A percentile compares a stretch with the other conserved stretches of the same genome.
phyloP scores from a whole-genome alignment of 805 yeast species.

The Starmerella vitae region DNA sequence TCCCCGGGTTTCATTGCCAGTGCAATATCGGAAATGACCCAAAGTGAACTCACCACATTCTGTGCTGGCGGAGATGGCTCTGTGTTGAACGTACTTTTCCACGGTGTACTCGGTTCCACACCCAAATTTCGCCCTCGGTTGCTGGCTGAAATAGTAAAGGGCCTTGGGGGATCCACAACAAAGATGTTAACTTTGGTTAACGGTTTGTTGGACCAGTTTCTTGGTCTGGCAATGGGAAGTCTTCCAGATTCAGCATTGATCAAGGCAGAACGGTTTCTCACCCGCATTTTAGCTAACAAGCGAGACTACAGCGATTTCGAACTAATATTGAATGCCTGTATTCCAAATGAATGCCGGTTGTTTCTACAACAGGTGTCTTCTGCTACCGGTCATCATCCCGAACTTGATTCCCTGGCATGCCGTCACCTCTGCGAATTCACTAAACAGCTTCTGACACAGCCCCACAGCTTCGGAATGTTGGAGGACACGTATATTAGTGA shows the following conservation, averaged over 20 bases:
- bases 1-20: conserved; percentile 28
- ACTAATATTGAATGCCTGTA: conserved; percentile 1
- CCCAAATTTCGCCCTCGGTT: conserved; percentile 20
- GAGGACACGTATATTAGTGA: conserved; percentile 6
- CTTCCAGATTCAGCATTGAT: neutral
- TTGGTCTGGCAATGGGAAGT: conserved; percentile 7
- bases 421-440: neutral
- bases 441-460: conserved; percentile 1
- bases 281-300: neutral
- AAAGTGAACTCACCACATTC: conserved; percentile 17
- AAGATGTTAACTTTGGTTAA: neutral
- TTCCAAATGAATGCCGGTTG: conserved; percentile 3
- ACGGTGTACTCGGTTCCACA: conserved; percentile 23
- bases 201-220: conserved; percentile 3
- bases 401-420: neutral
- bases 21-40: conserved; percentile 20
- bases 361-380: neutral
- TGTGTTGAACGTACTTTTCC: conserved; percentile 25
- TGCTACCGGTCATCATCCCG: neutral
- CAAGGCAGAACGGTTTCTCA: conserved; percentile 11
- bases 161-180: neutral
- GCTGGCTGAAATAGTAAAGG: conserved; percentile 20
- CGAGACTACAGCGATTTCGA: neutral
- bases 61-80: conserved; percentile 18
- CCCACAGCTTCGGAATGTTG: conserved; percentile 9